Conservation (phyloP, 768 basidiomycete genomes). For the Hortiboletus flavorubellus region DNA sequence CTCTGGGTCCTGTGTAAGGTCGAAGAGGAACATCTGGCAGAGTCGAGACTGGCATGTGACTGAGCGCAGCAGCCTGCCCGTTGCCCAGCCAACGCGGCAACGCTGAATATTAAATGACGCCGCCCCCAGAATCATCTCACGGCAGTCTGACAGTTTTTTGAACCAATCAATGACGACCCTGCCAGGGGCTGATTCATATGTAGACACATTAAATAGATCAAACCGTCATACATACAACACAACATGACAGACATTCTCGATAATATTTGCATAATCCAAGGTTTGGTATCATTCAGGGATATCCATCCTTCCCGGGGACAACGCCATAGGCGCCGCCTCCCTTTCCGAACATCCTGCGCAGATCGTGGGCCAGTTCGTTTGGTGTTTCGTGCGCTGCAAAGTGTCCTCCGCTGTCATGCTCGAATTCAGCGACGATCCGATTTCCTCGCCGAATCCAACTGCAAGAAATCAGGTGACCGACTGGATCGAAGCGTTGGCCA, state of each 20-base stretch:
- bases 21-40: too few species aligned
- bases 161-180: too few species aligned
- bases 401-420: slow-evolving; percentile 53
- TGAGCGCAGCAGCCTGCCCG: too few species aligned
- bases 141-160: too few species aligned
- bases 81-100: too few species aligned
- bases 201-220: too few species aligned
- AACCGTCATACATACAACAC: background rate
- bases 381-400: slow-evolving; percentile 57
- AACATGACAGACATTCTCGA: background rate
- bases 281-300: slow-evolving; percentile 15
- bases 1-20: too few species aligned
- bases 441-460: slow-evolving; percentile 43
- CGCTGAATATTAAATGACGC: too few species aligned
- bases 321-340: slow-evolving; percentile 48
- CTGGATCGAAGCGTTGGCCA: background rate
- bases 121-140: too few species aligned
- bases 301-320: slow-evolving; percentile 44
- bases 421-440: slow-evolving; percentile 45
- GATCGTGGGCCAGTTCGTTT: slow-evolving; percentile 43
- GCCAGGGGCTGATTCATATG: too few species aligned
- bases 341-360: slow-evolving; percentile 56
- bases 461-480: background rate
- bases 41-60: too few species aligned
- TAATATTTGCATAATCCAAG: background rate